phyloP scores from a whole-genome alignment of 2,329 filamentous ascomycete genomes.

The Alternaria solani region DNA sequence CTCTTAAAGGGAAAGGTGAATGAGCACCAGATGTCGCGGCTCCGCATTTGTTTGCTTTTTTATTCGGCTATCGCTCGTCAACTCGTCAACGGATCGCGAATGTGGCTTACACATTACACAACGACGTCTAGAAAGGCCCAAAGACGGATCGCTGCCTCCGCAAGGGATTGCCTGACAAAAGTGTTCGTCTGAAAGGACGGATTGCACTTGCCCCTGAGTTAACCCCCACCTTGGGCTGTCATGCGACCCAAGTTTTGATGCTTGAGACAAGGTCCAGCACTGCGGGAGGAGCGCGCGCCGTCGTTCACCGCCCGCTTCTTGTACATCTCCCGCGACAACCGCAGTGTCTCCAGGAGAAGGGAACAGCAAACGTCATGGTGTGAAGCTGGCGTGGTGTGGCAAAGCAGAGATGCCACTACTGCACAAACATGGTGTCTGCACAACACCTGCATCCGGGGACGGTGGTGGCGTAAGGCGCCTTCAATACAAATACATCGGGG shows the following conservation, averaged over 20 bases:
- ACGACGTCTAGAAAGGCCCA: constrained; percentile 1
- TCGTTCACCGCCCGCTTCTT: constrained; percentile 28
- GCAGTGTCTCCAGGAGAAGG: constrained; percentile 10
- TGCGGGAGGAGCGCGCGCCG: constrained; percentile 44
- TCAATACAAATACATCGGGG: background rate
- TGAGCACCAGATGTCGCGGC: constrained; percentile 2
- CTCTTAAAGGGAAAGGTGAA: constrained; percentile 2
- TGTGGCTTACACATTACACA: background rate
- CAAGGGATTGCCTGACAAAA: background rate
- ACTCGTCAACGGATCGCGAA: constrained; percentile 2
- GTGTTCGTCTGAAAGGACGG: background rate
- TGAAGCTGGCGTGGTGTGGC: constrained; percentile 14
- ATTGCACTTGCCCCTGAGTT: constrained; percentile 25
- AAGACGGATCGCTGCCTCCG: background rate
- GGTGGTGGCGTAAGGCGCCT: constrained; percentile 11
- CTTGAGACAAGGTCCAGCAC: constrained; percentile 29
- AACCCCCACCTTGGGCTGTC: constrained; percentile 30
- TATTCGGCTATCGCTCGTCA: constrained; percentile 7
- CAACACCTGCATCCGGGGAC: constrained; percentile 15
- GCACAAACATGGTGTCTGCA: constrained; percentile 2
- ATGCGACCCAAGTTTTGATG: constrained; percentile 23
- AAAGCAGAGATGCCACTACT: constrained; percentile 1
- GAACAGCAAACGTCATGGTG: constrained; percentile 16
- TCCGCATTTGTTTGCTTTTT: constrained; percentile 15
- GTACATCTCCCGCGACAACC: constrained; percentile 30